Conservation (phyloP, 148 eudicot species). For the Silene latifolia region DNA sequence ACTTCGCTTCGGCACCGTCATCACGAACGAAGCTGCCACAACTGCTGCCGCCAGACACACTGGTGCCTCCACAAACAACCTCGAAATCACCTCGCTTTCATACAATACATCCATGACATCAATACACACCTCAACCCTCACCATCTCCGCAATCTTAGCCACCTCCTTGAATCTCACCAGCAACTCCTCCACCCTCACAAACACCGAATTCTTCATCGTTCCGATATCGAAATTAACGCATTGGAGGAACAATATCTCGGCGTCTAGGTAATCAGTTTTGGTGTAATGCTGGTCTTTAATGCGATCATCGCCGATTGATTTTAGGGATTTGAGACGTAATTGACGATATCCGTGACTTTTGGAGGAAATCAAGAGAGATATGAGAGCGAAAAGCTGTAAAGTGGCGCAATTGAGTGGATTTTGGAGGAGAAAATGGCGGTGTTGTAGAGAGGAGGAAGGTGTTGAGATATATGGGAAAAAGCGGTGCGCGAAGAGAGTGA, state of each 20-base stretch:
- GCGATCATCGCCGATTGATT: constrained; percentile 45
- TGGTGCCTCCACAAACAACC: constrained; percentile 35
- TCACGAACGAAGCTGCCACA: constrained; percentile 52
- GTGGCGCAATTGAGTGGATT: constrained; percentile 54
- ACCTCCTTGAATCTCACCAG: constrained; percentile 52
- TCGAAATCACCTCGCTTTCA: constrained; percentile 50
- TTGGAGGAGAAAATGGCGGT: constrained; percentile 48
- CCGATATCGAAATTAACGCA: constrained; percentile 63
- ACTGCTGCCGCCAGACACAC: constrained; percentile 46
- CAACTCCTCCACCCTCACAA: constrained; percentile 55
- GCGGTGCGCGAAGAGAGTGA: constrained; percentile 66
- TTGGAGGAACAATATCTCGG: constrained; percentile 48
- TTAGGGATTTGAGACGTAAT: constrained; percentile 48
- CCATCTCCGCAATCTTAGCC: constrained; percentile 52
- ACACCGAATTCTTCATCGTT: constrained; percentile 36
- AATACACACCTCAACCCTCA: constrained; percentile 64
- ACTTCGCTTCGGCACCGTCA: constrained; percentile 58
- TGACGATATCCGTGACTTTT: constrained; percentile 69
- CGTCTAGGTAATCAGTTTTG: constrained; percentile 55
- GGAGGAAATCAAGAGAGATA: constrained; percentile 77
- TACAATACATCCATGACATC: constrained; percentile 83
- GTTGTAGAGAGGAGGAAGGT: background rate
- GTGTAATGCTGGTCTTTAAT: constrained; percentile 76
- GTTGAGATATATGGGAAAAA: constrained; percentile 55
- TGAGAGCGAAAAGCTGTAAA: constrained; percentile 73